Base-by-base conservation (phyloP, 768 basidiomycete species). In the Termitomyces sp. region DNA sequence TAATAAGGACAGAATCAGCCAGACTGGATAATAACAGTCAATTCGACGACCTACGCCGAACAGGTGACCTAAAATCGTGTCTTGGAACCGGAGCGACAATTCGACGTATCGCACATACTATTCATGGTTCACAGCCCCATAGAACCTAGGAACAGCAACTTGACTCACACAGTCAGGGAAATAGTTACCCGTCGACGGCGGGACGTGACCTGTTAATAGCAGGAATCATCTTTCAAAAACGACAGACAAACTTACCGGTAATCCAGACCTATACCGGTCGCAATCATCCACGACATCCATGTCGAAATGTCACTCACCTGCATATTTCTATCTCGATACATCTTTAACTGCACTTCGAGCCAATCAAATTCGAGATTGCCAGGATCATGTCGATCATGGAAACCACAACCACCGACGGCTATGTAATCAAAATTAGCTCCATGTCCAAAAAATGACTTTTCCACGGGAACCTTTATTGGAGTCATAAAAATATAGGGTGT, bases 401-500 rank as follows among this genome's bases (percentile, higher is more conserved):
- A 83, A 53, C 72, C 71, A 65, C 92, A 93, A 15, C 91, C 91
- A 61, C 82, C 79, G 41, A 90, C 88, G 60, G 85, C 91, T 93
- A 59, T 17, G n/a, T 40, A 46, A 35, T 28, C 51, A 26, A 50
- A 24, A 41, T 64, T 50, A 64, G 48, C 26, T 21, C n/a, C n/a
- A 65, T 53, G 32, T 47, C 42, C 42, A 30, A 51, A 51, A 30
- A 28, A 42, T 12, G 50, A 19, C 41, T 40, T 15, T 17, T 44
- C 42, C 51, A 38, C 34, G 60, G 74, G 55, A 51, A 87, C 90
- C 87, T 74, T 90, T 89, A 69, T 94, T 94, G 14, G 88, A 84
- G 66, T 91, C 88, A 68, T 88, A 95, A 73, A 90, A 94, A 71
- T 90, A 95, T 72, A 95, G 80, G 0, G 93, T 93, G 69, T 94